Base-by-base conservation (phyloP, 1,284 basidiomycete genomes). In the Apiotrichum montevideense region DNA sequence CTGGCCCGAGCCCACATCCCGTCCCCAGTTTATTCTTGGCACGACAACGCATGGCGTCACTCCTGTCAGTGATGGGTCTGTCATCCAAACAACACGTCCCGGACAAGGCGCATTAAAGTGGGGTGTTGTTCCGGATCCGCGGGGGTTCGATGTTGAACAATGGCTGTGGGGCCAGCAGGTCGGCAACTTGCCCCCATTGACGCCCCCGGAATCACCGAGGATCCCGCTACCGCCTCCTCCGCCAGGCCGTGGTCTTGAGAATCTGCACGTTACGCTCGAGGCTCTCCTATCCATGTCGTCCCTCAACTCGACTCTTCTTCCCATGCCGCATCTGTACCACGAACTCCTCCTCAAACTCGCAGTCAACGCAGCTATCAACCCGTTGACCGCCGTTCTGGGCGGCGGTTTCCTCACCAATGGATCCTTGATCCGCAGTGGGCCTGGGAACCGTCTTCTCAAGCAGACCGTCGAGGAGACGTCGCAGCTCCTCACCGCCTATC, bases 21-120 rank as follows among this genome's bases (percentile, higher is more conserved):
- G 93, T 39, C 95, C 95, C 6, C 85, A 90, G 69, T 90, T 98
- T 72, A 82, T 98, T 52, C 79, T 96, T 54, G 87, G 87, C 7
- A 85, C 85, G 32, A 91, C 88, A 55, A 88, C 86, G 1, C 93
- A 97, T 67, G 89, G 90, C 7, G 85, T 70, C 7, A 58, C 69
- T 1, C 58, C 61, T 3, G 52, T 55, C 1, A n/a, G 32, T 21
- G 29, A 47, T 32, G 57, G 52, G 1, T 54, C 32, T n/a, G 55
- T 52, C 34, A 45, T 53, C 42, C 91, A 96, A 65, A 80, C 86
- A 2, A 86, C 84, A 1, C 47, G 44, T 8, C 44, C 54, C 3
- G 72, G 71, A 7, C 53, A 68, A 6, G 95, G 94, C 3, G 77
- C 81, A 3, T 79, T 98, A 63, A 79, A 84, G 45, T 88, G 94